phyloP scores from a whole-genome alignment of 1,139 yeast genomes.

The Scheffersomyces insectosa region DNA sequence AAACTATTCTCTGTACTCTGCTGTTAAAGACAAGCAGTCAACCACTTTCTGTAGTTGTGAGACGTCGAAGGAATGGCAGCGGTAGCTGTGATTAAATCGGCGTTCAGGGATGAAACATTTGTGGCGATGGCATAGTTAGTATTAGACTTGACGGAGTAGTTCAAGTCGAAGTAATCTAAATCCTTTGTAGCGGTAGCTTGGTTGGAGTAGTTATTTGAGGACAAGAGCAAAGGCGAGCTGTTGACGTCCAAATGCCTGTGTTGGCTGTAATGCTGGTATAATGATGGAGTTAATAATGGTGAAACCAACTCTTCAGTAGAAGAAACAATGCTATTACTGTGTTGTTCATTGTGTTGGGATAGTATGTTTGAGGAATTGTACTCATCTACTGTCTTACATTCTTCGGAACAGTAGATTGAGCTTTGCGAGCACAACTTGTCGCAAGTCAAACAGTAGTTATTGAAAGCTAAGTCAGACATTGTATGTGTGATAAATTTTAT shows the following conservation, averaged over 20 bases:
- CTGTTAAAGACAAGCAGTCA: slow-evolving; percentile 31
- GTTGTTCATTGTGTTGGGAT: slow-evolving; percentile 3
- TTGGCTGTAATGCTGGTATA: slow-evolving; percentile 26
- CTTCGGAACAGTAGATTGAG: slow-evolving; percentile 61
- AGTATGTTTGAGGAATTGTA: slow-evolving; percentile 11
- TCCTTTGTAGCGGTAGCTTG: slow-evolving; percentile 14
- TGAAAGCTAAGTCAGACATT: slow-evolving; percentile 52
- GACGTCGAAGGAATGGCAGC: slow-evolving; percentile 31
- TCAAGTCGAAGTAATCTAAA: slow-evolving; percentile 36
- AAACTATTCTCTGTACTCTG: too few species aligned
- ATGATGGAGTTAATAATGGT: slow-evolving; percentile 38
- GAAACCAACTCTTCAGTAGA: slow-evolving; percentile 46
- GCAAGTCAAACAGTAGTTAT: slow-evolving; percentile 67
- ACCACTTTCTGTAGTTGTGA: slow-evolving; percentile 47
- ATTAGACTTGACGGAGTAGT: slow-evolving; percentile 29
- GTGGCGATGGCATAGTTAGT: slow-evolving; percentile 16
- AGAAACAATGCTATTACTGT: slow-evolving; percentile 38
- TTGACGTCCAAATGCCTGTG: slow-evolving; percentile 13
- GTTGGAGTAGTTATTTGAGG: slow-evolving; percentile 9
- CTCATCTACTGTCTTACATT: slow-evolving; percentile 53
- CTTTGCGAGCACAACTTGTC: slow-evolving; percentile 56
- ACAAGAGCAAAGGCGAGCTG: slow-evolving; percentile 21
- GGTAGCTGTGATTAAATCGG: slow-evolving; percentile 11
- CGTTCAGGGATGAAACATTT: slow-evolving; percentile 7
- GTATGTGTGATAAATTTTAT: neutral